These are phyloP conservation scores for Cryphonectria parasitica DNA, from an alignment of 2,329 filamentous ascomycete genomes.

Conservation along the genomic window DNA sequence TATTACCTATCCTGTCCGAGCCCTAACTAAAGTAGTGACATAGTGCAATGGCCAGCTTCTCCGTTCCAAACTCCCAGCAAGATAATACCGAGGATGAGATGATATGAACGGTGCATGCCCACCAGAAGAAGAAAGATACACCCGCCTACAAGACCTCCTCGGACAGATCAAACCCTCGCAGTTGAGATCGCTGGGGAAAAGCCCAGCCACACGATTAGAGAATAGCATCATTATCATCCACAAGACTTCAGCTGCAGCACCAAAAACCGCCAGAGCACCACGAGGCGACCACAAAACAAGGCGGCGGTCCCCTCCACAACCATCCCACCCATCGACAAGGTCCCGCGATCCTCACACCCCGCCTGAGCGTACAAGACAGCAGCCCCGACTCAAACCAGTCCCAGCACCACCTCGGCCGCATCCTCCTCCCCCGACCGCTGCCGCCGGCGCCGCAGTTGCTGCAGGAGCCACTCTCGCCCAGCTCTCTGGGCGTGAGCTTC, in stretches of 20 bases:
- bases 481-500: constrained; percentile 21
- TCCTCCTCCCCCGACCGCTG: constrained; percentile 5
- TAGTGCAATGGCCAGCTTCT: neutral
- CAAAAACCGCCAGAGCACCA: neutral
- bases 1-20: neutral
- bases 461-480: constrained; percentile 26
- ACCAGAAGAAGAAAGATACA: constrained; percentile 7
- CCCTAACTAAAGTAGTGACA: neutral
- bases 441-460: constrained; percentile 10
- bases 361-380: neutral
- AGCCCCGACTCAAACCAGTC: constrained; percentile 8
- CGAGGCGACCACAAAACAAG: neutral
- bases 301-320: neutral
- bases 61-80: neutral
- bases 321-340: neutral
- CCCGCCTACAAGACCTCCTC: constrained; percentile 19
- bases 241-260: constrained; percentile 3
- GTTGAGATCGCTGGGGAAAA: constrained; percentile 17
- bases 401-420: neutral
- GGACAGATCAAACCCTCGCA: constrained; percentile 17
- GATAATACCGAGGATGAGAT: neutral
- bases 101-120: neutral
- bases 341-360: neutral
- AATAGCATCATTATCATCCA: constrained; percentile 18
- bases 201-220: neutral